These are phyloP conservation scores for Sporisorium iseilematis-ciliati DNA, from an alignment of 1,284 basidiomycete genomes.

Conservation along the genomic window DNA sequence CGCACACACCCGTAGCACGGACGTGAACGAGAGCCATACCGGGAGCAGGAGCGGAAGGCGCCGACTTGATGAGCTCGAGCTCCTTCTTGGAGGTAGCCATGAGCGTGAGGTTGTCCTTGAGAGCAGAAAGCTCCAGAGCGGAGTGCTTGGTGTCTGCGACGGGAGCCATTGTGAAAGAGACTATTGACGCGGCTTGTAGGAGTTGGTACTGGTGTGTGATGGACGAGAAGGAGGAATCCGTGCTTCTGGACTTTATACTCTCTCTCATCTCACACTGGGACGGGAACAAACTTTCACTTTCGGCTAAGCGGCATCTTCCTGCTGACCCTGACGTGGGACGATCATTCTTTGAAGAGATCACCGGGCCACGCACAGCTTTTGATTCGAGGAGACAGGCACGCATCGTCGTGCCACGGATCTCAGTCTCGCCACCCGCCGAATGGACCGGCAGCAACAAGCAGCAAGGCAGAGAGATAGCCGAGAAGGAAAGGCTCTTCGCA, in stretches of 20 bases:
- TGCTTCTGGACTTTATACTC: conserved; percentile 29
- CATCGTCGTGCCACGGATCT: not conserved
- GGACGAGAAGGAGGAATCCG: no score
- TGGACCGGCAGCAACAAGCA: not conserved
- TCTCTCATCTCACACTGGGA: not conserved
- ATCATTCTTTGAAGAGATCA: conserved; percentile 20
- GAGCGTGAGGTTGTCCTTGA: conserved; percentile 58
- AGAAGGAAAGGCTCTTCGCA: conserved; percentile 16
- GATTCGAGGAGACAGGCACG: conserved; percentile 12
- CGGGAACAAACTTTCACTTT: not conserved
- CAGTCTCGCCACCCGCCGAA: conserved; percentile 13
- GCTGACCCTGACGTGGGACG: conserved; percentile 1
- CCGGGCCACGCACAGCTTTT: conserved; percentile 9
- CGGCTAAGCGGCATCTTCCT: conserved; percentile 14
- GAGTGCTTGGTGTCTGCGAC: conserved; percentile 40
- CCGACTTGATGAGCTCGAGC: conserved; percentile 58
- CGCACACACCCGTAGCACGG: conserved; percentile 61
- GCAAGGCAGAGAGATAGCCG: conserved; percentile 30
- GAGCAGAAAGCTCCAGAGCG: conserved; percentile 39
- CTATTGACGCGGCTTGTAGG: not conserved
- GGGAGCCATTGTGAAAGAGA: conserved; percentile 38
- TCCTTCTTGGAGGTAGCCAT: conserved; percentile 60
- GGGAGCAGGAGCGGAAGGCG: conserved; percentile 51
- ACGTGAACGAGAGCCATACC: conserved; percentile 67
- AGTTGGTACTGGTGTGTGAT: not conserved